Evolutionary conservation across 139 green algal species (phyloP).

Genomic region (Chlamydomonas urium): DNA sequence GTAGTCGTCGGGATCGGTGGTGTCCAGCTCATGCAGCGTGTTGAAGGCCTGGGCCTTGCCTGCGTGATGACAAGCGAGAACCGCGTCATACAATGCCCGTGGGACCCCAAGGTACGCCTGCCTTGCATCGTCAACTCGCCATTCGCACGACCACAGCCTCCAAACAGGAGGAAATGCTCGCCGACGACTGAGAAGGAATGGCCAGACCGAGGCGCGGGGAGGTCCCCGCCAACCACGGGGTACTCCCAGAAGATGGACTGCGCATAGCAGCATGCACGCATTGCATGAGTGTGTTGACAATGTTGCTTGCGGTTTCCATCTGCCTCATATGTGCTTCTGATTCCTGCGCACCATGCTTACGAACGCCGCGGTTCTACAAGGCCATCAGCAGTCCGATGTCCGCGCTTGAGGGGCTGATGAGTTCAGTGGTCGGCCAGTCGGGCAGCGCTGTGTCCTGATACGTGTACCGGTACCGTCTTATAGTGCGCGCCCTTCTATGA

Average conservation of each 20-base stretch:
- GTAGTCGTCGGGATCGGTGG: constrained; percentile 43
- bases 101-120: neutral
- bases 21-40: constrained; percentile 69
- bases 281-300: too few species aligned
- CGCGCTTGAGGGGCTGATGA: too few species aligned
- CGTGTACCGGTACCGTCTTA: too few species aligned
- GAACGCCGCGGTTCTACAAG: too few species aligned
- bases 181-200: constrained; percentile 72
- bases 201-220: constrained; percentile 59
- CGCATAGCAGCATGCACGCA: too few species aligned
- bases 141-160: constrained; percentile 58
- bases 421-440: too few species aligned
- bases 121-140: constrained; percentile 27
- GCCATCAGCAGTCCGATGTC: too few species aligned
- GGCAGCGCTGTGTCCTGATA: too few species aligned
- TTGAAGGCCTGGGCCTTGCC: constrained; percentile 71
- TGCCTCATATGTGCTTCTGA: too few species aligned
- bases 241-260: constrained; percentile 38
- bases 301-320: too few species aligned
- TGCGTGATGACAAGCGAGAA: constrained; percentile 19
- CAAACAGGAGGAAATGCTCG: constrained; percentile 68
- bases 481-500: too few species aligned
- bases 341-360: too few species aligned
- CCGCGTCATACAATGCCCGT: neutral
- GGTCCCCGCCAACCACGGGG: neutral